These are phyloP conservation scores for Caloboletus firmus DNA, from an alignment of 1,284 basidiomycete genomes.

Conservation along the genomic window DNA sequence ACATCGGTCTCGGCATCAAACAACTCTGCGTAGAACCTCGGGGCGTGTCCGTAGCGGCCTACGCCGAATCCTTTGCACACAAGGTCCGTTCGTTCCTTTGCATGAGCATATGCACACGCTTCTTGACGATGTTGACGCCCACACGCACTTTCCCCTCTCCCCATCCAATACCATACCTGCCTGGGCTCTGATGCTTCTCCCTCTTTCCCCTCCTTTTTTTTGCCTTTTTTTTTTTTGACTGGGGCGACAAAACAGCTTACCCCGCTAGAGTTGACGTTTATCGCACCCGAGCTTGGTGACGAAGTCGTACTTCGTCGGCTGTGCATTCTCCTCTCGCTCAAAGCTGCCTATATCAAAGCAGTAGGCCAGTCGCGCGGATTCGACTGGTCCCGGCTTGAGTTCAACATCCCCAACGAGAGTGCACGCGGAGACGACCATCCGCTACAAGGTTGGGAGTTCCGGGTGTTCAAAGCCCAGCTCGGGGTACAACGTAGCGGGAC, in stretches of 20 bases:
- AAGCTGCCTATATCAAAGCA: slow-evolving; percentile 76
- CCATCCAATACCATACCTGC: background rate
- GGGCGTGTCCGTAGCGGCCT: slow-evolving; percentile 56
- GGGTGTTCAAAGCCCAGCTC: slow-evolving; percentile 70
- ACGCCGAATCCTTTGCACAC: slow-evolving; percentile 69
- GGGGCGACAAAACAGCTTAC: slow-evolving; percentile 42
- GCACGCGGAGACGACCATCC: slow-evolving; percentile 65
- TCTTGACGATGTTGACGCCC: background rate
- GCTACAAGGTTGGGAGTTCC: slow-evolving; percentile 78
- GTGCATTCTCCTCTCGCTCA: slow-evolving; percentile 71
- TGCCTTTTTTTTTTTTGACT: background rate
- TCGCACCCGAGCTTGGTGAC: slow-evolving; percentile 52
- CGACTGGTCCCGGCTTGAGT: slow-evolving; percentile 76
- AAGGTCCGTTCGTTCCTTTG: slow-evolving; percentile 49
- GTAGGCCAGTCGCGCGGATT: slow-evolving; percentile 78
- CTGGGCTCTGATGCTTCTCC: too few species aligned
- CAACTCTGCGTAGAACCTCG: slow-evolving; percentile 59
- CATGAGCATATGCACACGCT: background rate
- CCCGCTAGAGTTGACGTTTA: slow-evolving; percentile 53
- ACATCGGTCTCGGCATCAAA: slow-evolving; percentile 74
- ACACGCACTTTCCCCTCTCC: background rate
- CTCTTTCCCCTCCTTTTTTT: background rate
- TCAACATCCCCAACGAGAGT: slow-evolving; percentile 62
- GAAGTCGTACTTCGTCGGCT: slow-evolving; percentile 68
- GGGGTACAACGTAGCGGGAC: slow-evolving; percentile 57